Evolutionary conservation across 2,329 filamentous ascomycete species (phyloP).

Genomic region (Sclerotinia subarctica): DNA sequence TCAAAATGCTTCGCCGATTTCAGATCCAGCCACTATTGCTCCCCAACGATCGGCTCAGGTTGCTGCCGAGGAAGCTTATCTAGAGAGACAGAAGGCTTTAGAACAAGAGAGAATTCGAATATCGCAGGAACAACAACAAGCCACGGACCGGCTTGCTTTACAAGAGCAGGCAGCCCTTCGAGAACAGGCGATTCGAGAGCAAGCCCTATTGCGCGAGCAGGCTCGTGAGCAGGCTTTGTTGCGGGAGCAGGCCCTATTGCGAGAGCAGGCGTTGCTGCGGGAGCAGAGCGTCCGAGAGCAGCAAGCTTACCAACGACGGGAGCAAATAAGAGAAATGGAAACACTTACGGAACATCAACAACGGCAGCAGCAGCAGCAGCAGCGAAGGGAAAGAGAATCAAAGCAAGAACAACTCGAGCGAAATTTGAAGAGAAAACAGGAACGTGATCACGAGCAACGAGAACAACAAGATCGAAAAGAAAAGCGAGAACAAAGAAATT

Average conservation of each 20-base stretch:
- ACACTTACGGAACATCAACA: not conserved
- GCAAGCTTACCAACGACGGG: not conserved
- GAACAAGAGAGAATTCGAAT: slow-evolving; percentile 12
- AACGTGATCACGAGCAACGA: slow-evolving; percentile 20
- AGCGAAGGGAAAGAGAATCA: slow-evolving; percentile 7
- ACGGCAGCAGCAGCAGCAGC: not conserved
- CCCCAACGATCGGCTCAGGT: slow-evolving; percentile 11
- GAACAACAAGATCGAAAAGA: slow-evolving; percentile 22
- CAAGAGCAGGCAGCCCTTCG: slow-evolving; percentile 14
- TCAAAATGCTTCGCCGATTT: slow-evolving; percentile 11
- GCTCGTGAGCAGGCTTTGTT: not conserved
- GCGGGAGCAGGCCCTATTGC: not conserved
- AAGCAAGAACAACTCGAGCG: slow-evolving; percentile 9
- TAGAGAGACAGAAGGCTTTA: slow-evolving; percentile 6
- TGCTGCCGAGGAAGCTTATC: slow-evolving; percentile 4
- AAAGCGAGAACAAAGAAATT: slow-evolving; percentile 30
- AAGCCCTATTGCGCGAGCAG: not conserved
- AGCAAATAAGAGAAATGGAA: slow-evolving; percentile 12
- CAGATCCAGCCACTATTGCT: not conserved
- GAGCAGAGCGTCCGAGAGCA: not conserved
- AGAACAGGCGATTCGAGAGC: slow-evolving; percentile 10
- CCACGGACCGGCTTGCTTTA: slow-evolving; percentile 20
- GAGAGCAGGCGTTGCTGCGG: not conserved
- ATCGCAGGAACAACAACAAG: slow-evolving; percentile 12
- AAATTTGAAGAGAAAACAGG: slow-evolving; percentile 21